Percentiles rank a stretch among this genome's conserved stretches.
phyloP scores from a whole-genome alignment of 176 grass and related monocot species.

The Carex myosuroides region DNA sequence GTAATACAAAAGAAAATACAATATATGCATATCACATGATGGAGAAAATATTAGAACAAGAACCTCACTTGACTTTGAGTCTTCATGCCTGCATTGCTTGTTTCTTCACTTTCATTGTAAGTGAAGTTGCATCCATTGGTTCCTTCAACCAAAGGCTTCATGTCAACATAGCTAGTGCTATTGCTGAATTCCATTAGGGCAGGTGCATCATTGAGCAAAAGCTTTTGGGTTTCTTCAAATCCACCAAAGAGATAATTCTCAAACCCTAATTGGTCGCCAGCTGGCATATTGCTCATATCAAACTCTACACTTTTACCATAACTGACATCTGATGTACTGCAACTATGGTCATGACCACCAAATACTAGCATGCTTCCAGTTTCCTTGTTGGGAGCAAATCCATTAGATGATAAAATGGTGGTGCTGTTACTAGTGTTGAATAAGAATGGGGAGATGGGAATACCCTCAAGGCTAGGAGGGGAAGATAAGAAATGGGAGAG shows the following conservation, averaged over 20 bases:
- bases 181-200: background rate
- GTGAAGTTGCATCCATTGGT: conserved; percentile 15
- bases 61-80: conserved; percentile 23
- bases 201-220: conserved; percentile 18
- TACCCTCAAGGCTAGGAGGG: conserved; percentile 27
- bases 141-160: conserved; percentile 21
- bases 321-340: conserved; percentile 28
- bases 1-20: conserved; percentile 2
- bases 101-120: conserved; percentile 13
- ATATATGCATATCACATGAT: conserved; percentile 21
- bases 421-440: background rate
- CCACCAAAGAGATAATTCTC: conserved; percentile 32
- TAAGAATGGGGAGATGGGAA: conserved; percentile 19
- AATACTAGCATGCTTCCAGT: conserved; percentile 24
- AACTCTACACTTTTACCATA: conserved; percentile 7
- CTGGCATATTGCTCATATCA: conserved; percentile 20
- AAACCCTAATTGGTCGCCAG: background rate
- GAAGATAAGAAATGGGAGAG: conserved; percentile 7
- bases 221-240: conserved; percentile 14
- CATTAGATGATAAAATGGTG: background rate
- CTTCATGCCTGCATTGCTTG: conserved; percentile 2
- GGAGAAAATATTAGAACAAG: conserved; percentile 4
- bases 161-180: conserved; percentile 24
- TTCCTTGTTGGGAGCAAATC: background rate
- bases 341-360: conserved; percentile 17